Conservation (phyloP, 306 rosid genomes). For the Medicago ruthenica region DNA sequence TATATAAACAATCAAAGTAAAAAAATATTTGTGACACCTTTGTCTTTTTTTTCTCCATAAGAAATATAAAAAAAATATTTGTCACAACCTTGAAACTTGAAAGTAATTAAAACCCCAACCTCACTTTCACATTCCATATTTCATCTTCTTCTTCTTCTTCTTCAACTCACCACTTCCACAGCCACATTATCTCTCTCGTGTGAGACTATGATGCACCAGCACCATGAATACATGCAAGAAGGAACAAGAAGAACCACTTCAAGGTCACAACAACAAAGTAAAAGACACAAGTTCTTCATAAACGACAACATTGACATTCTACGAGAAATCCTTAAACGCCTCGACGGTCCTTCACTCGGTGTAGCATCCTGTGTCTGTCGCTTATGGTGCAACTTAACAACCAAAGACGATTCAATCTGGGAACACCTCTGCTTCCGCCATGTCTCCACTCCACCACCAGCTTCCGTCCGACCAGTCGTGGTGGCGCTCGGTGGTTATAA, state of each 20-base stretch:
- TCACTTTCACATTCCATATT: conserved; percentile 16
- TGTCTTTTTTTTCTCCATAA: neutral
- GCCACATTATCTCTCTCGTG: conserved; percentile 1
- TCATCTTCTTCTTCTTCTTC: conserved; percentile 5
- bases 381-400: conserved; percentile 73
- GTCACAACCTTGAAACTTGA: neutral
- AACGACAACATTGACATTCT: conserved; percentile 94
- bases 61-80: neutral
- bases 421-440: conserved; percentile 90
- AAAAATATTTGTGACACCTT: conserved; percentile 4
- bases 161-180: neutral
- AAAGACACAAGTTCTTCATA: conserved; percentile 64
- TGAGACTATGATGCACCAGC: conserved; percentile 39
- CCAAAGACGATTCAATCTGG: conserved; percentile 88
- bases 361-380: conserved; percentile 91
- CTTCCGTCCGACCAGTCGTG: conserved; percentile 61
- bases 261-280: conserved; percentile 39
- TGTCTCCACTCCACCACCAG: conserved; percentile 58
- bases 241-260: conserved; percentile 39
- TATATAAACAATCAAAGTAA: too few species aligned
- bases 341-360: conserved; percentile 88
- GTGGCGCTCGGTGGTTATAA: conserved; percentile 92
- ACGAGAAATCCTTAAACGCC: conserved; percentile 79
- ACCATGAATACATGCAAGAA: conserved; percentile 2
- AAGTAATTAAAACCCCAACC: conserved; percentile 30